These are phyloP conservation scores for Alternaria gansuensis DNA, from an alignment of 2,329 filamentous ascomycete species.

Conservation along the genomic window DNA sequence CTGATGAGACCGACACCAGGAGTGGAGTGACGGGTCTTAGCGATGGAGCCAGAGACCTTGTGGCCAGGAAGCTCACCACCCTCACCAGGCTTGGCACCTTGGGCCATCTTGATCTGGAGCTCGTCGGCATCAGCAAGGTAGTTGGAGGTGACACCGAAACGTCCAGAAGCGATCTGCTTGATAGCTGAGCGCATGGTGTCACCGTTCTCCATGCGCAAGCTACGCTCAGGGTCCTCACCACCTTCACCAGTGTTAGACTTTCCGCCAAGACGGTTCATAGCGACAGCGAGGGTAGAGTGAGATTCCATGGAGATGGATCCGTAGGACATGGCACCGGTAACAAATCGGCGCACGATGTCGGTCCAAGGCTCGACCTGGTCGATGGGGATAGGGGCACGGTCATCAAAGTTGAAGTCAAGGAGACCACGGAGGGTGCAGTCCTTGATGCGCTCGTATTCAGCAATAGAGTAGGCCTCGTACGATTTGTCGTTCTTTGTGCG, in stretches of 20 bases:
- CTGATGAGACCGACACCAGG: constrained; percentile 96
- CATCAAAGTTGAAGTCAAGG: constrained; percentile 95
- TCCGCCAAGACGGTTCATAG: constrained; percentile 95
- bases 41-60: constrained; percentile 95
- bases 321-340: constrained; percentile 98
- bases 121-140: constrained; percentile 96
- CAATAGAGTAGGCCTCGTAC: constrained; percentile 92
- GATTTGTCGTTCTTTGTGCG: constrained; percentile 98
- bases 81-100: constrained; percentile 96
- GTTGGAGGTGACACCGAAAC: constrained; percentile 94
- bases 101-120: constrained; percentile 99
- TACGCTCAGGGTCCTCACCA: constrained; percentile 93
- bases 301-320: constrained; percentile 99
- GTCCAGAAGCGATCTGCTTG: constrained; percentile 95
- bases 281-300: constrained; percentile 92
- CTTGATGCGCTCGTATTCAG: constrained; percentile 96
- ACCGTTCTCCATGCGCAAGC: constrained; percentile 84
- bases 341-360: constrained; percentile 94
- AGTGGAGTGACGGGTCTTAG: constrained; percentile 92
- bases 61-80: constrained; percentile 96
- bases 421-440: constrained; percentile 92
- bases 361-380: constrained; percentile 99
- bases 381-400: constrained; percentile 83
- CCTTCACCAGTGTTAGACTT: constrained; percentile 98
- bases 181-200: constrained; percentile 98